These are phyloP conservation scores for Euclidium syriacum DNA, from an alignment of 345 rosid genomes.

Conservation along the genomic window DNA sequence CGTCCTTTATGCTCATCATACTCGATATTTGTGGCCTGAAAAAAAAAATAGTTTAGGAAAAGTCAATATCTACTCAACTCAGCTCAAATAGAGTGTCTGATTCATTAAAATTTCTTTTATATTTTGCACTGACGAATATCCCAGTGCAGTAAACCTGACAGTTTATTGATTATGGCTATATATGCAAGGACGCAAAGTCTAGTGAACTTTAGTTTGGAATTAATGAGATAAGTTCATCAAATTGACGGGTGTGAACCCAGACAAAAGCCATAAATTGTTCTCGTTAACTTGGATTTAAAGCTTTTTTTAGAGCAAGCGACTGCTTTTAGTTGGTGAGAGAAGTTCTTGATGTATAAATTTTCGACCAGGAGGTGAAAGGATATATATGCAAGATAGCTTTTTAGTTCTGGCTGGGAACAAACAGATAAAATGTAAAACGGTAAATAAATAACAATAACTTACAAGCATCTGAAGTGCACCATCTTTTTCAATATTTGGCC, in stretches of 20 bases:
- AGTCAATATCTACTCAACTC: not conserved
- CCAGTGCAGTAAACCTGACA: not conserved
- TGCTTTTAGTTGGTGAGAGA: constrained; percentile 5
- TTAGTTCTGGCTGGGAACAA: not conserved
- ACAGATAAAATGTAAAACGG: constrained; percentile 18
- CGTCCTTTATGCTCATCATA: constrained; percentile 98
- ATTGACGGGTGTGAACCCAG: not conserved
- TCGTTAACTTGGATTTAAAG: not conserved
- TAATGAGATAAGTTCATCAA: not conserved
- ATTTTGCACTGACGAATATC: not conserved
- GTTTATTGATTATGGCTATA: not conserved
- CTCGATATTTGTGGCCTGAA: constrained; percentile 83
- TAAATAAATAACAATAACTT: constrained; percentile 44
- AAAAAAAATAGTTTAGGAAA: not conserved
- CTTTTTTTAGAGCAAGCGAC: not conserved
- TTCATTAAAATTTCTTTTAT: not conserved
- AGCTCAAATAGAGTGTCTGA: not conserved
- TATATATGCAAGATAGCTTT: constrained; percentile 6
- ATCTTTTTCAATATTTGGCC: constrained; percentile 80
- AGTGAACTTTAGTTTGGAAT: too few species aligned
- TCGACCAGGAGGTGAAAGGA: not conserved
- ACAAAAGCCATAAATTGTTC: not conserved
- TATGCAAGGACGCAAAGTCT: not conserved
- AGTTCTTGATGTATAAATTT: not conserved
- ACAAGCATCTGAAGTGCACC: constrained; percentile 99